Conservation (phyloP, 139 green algal genomes). For the Limnomonas spitsbergensis region DNA sequence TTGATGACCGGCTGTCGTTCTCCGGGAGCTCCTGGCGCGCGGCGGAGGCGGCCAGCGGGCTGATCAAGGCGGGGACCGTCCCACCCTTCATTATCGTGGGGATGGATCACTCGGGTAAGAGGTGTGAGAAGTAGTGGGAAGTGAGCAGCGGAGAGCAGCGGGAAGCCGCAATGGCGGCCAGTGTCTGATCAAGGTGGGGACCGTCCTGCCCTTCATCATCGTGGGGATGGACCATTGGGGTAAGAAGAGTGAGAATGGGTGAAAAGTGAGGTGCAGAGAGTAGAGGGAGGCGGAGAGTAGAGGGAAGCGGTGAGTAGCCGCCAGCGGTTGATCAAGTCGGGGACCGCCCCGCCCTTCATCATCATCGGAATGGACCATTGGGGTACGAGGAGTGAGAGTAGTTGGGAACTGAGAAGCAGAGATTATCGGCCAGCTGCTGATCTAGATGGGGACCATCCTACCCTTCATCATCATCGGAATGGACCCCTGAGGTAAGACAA, state of each 20-base stretch:
- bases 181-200: constrained; percentile 28
- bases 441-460: constrained; percentile 33
- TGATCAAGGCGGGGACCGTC: constrained; percentile 36
- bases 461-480: constrained; percentile 56
- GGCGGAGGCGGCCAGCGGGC: constrained; percentile 32
- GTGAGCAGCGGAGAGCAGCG: background rate
- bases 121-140: background rate
- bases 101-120: constrained; percentile 42
- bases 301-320: no score
- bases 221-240: constrained; percentile 53
- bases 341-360: constrained; percentile 49
- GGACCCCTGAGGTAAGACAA: constrained; percentile 44
- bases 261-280: no score
- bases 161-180: constrained; percentile 41
- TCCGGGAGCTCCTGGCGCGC: constrained; percentile 42
- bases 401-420: background rate
- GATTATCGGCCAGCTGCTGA: constrained; percentile 25
- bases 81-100: constrained; percentile 55
- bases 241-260: no score
- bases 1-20: constrained; percentile 32
- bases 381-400: constrained; percentile 6
- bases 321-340: constrained; percentile 30
- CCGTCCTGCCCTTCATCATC: constrained; percentile 51
- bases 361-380: constrained; percentile 54
- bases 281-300: no score